These are phyloP conservation scores for Avena sativa DNA, from an alignment of 176 grass and related monocot genomes.

Conservation along the genomic window DNA sequence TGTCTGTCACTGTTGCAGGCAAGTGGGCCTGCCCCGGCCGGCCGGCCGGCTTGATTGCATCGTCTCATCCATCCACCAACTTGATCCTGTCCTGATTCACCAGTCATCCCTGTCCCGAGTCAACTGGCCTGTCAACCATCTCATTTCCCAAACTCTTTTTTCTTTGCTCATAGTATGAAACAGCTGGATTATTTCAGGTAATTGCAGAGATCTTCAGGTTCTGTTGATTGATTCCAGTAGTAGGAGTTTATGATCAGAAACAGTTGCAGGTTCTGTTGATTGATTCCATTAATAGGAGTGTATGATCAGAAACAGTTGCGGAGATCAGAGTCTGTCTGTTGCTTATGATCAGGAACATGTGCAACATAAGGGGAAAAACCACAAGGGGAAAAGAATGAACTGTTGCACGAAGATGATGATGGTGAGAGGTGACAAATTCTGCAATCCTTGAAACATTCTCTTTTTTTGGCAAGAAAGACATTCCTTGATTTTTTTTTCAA, in stretches of 20 bases:
- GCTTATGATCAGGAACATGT: background rate
- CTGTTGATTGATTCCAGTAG: background rate
- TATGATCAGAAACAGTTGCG: background rate
- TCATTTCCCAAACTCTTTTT: too few relatives aligned
- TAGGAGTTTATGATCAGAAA: too few relatives aligned
- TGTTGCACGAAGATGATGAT: background rate
- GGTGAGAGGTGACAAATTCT: background rate
- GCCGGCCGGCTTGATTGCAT: constrained; percentile 13
- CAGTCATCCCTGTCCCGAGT: background rate
- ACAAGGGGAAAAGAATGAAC: too few relatives aligned
- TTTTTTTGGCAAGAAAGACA: background rate
- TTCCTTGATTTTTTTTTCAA: constrained; percentile 5
- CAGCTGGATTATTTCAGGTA: background rate
- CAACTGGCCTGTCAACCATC: constrained; percentile 18
- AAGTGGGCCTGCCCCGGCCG: background rate
- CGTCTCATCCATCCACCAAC: background rate
- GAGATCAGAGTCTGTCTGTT: too few relatives aligned
- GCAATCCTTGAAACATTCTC: background rate
- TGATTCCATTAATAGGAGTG: background rate
- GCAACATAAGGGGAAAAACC: background rate
- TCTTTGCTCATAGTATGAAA: background rate
- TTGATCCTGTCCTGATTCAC: background rate
- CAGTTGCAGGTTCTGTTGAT: too few relatives aligned
- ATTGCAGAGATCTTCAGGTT: background rate
- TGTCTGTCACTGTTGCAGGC: background rate